phyloP scores from a whole-genome alignment of 768 basidiomycete genomes.

The Psilocybe cyanescens region DNA sequence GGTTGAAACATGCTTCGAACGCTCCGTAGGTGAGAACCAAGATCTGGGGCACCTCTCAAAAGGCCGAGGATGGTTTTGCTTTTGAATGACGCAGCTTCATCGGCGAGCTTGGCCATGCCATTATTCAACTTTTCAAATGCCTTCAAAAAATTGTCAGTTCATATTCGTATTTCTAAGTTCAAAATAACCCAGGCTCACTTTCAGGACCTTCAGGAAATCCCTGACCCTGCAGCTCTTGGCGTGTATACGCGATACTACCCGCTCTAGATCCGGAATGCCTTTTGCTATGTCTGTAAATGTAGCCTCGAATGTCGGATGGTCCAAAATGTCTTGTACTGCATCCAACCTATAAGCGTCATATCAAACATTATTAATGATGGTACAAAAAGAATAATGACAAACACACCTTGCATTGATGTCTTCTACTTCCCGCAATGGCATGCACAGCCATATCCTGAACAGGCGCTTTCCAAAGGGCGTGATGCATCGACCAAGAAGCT shows the following conservation, averaged over 20 bases:
- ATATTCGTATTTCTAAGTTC: neutral
- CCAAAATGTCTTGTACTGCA: conserved; percentile 90
- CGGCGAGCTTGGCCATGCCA: conserved; percentile 64
- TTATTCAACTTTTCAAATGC: conserved; percentile 76
- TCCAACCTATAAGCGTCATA: conserved; percentile 67
- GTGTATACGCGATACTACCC: conserved; percentile 93
- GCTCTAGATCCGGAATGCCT: conserved; percentile 89
- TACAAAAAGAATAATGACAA: neutral
- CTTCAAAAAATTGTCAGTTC: conserved; percentile 35
- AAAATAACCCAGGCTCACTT: conserved; percentile 42
- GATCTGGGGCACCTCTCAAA: conserved; percentile 81
- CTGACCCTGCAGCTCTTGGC: conserved; percentile 87
- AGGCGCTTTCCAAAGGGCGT: conserved; percentile 96
- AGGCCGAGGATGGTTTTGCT: conserved; percentile 78
- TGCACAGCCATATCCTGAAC: conserved; percentile 96
- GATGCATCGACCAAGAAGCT: conserved; percentile 79
- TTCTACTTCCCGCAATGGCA: conserved; percentile 79
- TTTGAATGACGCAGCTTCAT: conserved; percentile 72
- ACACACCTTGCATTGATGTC: conserved; percentile 90
- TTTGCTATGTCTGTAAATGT: conserved; percentile 79
- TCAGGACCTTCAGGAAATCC: conserved; percentile 86
- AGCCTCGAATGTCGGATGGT: conserved; percentile 74
- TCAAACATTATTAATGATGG: neutral
- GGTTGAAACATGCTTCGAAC: conserved; percentile 74
- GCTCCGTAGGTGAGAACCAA: conserved; percentile 70